Conservation (phyloP, 1,139 yeast species). For the Arxiozyma telluris region DNA sequence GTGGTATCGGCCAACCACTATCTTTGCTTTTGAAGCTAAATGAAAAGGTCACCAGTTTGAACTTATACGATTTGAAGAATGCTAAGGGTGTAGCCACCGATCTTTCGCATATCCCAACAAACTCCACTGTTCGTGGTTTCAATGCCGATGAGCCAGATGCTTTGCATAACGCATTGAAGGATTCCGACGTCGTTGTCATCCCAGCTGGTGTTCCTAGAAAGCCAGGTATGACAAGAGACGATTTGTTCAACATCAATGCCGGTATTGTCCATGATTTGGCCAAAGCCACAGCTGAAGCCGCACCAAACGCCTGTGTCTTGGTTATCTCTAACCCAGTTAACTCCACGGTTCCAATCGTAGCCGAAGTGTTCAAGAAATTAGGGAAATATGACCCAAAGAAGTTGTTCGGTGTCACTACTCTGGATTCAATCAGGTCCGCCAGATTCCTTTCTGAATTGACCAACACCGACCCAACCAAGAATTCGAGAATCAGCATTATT, state of each 20-base stretch:
- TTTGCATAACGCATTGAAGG: conserved; percentile 64
- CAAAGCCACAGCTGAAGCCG: conserved; percentile 72
- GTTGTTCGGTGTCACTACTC: conserved; percentile 94
- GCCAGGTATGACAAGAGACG: conserved; percentile 99
- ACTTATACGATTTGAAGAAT: conserved; percentile 85
- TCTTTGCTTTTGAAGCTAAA: conserved; percentile 83
- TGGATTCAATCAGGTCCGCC: conserved; percentile 89
- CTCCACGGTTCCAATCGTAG: conserved; percentile 96
- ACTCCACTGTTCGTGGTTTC: conserved; percentile 75
- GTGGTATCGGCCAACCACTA: conserved; percentile 98
- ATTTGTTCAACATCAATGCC: conserved; percentile 94
- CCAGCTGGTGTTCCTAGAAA: conserved; percentile 99
- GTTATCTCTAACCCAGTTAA: conserved; percentile 86
- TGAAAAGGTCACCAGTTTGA: conserved; percentile 73
- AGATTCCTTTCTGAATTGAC: conserved; percentile 62
- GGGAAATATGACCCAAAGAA: conserved; percentile 88
- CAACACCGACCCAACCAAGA: conserved; percentile 55
- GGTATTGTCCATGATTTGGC: conserved; percentile 91
- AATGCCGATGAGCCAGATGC: conserved; percentile 62
- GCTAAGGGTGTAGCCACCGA: conserved; percentile 98
- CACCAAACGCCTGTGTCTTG: conserved; percentile 80
- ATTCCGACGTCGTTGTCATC: conserved; percentile 80
- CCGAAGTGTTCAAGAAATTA: conserved; percentile 60
- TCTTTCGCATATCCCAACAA: conserved; percentile 84
- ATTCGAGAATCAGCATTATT: conserved; percentile 62